Percentiles rank a stretch among this genome's conserved stretches.
Conservation (phyloP, 1,284 basidiomycete genomes). For the Neonothopanus nambi region DNA sequence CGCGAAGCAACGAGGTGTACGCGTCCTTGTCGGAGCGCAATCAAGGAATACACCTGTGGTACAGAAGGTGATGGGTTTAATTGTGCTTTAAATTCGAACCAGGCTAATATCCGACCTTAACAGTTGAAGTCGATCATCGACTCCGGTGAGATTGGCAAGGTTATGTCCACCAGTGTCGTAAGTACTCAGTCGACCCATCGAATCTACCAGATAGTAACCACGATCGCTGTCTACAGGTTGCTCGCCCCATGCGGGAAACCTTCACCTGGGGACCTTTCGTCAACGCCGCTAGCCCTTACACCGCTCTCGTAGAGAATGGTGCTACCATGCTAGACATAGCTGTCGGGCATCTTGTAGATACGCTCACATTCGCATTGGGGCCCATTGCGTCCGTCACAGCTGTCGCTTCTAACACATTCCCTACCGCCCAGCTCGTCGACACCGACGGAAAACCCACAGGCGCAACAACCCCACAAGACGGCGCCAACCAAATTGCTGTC, state of each 20-base stretch:
- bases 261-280: not conserved
- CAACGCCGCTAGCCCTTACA: not conserved
- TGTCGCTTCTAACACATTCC: conserved; percentile 2
- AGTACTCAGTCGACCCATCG: not conserved
- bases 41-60: conserved; percentile 26
- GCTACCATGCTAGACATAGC: conserved; percentile 12
- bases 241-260: no score
- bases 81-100: not conserved
- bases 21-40: conserved; percentile 34
- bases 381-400: conserved; percentile 17
- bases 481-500: conserved; percentile 5
- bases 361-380: conserved; percentile 16
- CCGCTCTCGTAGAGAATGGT: not conserved
- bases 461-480: not conserved
- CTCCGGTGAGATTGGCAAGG: conserved; percentile 6
- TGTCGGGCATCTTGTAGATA: conserved; percentile 16
- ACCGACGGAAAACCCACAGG: conserved; percentile 6
- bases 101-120: not conserved
- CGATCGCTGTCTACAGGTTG: no score
- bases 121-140: conserved; percentile 7
- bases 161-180: conserved; percentile 7
- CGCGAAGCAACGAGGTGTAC: conserved; percentile 31
- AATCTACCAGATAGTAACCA: no score
- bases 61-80: conserved; percentile 28
- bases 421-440: conserved; percentile 2